Evolutionary conservation across 2,329 filamentous ascomycete species (phyloP).

Genomic region (Fusarium sp.): DNA sequence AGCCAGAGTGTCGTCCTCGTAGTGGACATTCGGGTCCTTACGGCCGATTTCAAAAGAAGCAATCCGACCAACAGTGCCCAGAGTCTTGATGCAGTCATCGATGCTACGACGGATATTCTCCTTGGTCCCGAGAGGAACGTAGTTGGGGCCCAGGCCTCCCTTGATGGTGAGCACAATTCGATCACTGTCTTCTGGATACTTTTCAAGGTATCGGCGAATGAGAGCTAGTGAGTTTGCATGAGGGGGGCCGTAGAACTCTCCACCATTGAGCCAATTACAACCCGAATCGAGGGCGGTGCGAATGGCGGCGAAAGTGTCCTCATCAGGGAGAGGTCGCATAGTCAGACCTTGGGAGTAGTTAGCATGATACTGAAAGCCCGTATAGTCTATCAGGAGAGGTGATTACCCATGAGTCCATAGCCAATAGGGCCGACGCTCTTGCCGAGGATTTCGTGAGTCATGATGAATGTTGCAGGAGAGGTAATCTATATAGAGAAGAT

Average conservation of each 20-base stretch:
- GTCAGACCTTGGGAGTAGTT: slow-evolving; percentile 40
- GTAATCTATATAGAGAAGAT: background rate
- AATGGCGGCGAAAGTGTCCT: slow-evolving; percentile 64
- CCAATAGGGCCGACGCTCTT: slow-evolving; percentile 44
- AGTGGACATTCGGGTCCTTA: slow-evolving; percentile 64
- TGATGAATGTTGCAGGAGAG: slow-evolving; percentile 15
- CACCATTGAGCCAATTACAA: slow-evolving; percentile 66
- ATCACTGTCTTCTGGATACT: slow-evolving; percentile 70
- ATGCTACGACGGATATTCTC: slow-evolving; percentile 66
- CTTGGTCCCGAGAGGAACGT: slow-evolving; percentile 62
- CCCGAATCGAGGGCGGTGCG: slow-evolving; percentile 61
- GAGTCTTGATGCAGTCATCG: slow-evolving; percentile 61
- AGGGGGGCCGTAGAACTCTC: slow-evolving; percentile 71
- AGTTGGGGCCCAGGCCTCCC: slow-evolving; percentile 59
- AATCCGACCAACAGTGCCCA: slow-evolving; percentile 59
- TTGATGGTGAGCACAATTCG: slow-evolving; percentile 72
- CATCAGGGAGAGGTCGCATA: slow-evolving; percentile 38
- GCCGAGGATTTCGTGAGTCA: slow-evolving; percentile 41
- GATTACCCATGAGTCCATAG: slow-evolving; percentile 46
- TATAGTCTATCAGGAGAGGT: slow-evolving; percentile 12
- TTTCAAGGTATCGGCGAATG: slow-evolving; percentile 69
- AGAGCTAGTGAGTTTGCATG: slow-evolving; percentile 67
- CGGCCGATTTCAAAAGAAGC: slow-evolving; percentile 71
- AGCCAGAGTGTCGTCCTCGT: slow-evolving; percentile 58
- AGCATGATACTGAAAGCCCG: slow-evolving; percentile 27